phyloP scores from a whole-genome alignment of 2,329 filamentous ascomycete genomes.

The Pseudopyrenochaeta lycopersici region DNA sequence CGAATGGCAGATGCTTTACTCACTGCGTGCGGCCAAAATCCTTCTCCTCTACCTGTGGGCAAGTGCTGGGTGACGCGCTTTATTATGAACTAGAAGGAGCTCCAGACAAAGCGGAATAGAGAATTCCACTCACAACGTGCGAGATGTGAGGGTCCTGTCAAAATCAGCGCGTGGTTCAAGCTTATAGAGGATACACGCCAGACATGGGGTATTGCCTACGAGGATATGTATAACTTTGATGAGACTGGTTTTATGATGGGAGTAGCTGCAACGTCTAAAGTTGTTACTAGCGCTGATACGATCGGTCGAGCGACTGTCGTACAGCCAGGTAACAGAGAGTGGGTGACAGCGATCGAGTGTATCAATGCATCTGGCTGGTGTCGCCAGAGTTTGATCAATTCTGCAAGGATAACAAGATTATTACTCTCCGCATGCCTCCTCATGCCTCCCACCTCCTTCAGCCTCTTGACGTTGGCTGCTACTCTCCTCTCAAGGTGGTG shows the following conservation, averaged over 20 bases:
- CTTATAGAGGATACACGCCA: too few species aligned
- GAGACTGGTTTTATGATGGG: too few species aligned
- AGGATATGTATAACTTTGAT: too few species aligned
- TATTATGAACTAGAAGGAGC: too few species aligned
- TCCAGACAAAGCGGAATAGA: conserved; percentile 2
- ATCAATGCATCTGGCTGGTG: not conserved
- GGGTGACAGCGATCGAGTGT: not conserved
- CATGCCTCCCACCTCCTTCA: not conserved
- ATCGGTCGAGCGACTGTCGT: too few species aligned
- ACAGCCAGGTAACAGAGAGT: too few species aligned
- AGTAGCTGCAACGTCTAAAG: too few species aligned
- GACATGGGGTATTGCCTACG: too few species aligned
- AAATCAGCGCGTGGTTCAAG: too few species aligned
- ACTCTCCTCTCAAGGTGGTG: not conserved
- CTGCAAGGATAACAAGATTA: not conserved
- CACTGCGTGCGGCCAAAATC: not conserved
- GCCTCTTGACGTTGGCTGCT: not conserved
- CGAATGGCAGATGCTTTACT: conserved; percentile 4
- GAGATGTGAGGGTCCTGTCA: too few species aligned
- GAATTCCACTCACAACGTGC: not conserved
- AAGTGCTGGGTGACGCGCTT: too few species aligned
- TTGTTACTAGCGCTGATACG: too few species aligned
- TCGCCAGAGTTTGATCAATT: not conserved
- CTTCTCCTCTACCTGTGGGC: conserved; percentile 3
- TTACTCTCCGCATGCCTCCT: not conserved